Base-by-base conservation (phyloP, 768 basidiomycete species). In the Fomitopsis serialis region DNA sequence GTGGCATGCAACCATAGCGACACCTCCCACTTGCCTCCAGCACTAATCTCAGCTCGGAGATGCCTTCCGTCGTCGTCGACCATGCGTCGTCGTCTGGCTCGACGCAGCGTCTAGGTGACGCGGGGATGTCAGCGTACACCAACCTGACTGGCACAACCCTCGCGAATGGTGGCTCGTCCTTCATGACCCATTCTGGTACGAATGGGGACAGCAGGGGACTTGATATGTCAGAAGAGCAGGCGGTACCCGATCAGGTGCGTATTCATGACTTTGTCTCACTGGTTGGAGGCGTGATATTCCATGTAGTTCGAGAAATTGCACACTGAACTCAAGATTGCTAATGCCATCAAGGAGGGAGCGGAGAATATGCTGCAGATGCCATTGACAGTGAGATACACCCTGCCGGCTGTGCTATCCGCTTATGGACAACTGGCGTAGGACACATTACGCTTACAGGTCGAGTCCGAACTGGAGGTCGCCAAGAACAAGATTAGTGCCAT, bases 261-360 rank as follows among this genome's bases (percentile, higher is more conserved):
- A 11, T 6, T 32, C 4, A 9, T 45, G 15, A 24, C 44, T 45
- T 7, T 19, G 19, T 19, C 5, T 6, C 9, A 8, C 4, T 15
- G 37, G 22, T 45, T 11, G 7, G 5, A 15, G 10, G 44, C 10
- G 15, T 45, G 7, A 45, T 19, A 45, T 4, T 7, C 22, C 21
- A 8, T 5, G 21, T 45, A 58, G 92, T 69, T 93, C 45, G 84
- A 85, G 43, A 70, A 75, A 5, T 74, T 97, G 19, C 80, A 81
- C 47, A 78, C 76, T 50, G 82, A 84, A 62, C 74, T 95, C 19
- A 80, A 81, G 50, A 77, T 89, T 55, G 87, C 94, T 70, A 82
- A 81, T 56, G 78, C 87, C 51, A 92, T 97, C 56, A 92, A 84
- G 66, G 92, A 93, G 68, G 94, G 94, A 11, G 94, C 94, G 0